These are phyloP conservation scores for Lycium ferocissimum DNA, from an alignment of 257 asterid genomes.

Conservation along the genomic window DNA sequence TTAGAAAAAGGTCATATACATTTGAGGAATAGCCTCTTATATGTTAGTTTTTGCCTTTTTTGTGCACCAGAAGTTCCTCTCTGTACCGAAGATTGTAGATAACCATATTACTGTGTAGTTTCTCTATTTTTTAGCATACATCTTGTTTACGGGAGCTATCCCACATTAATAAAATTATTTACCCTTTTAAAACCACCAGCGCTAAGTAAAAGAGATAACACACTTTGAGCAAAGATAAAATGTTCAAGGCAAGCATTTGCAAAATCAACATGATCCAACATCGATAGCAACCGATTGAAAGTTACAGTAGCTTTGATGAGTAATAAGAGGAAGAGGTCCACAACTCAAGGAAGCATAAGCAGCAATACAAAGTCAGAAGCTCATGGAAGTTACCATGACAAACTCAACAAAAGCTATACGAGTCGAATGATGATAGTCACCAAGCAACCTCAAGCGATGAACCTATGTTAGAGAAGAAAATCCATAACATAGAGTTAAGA, in stretches of 20 bases:
- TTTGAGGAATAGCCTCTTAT: constrained; percentile 5
- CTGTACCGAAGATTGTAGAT: background rate
- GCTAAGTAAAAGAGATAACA: background rate
- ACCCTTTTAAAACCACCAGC: background rate
- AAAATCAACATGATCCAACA: background rate
- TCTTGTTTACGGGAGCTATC: constrained; percentile 5
- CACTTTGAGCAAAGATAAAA: background rate
- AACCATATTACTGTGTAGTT: background rate
- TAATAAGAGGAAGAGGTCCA: background rate
- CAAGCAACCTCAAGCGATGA: constrained; percentile 94
- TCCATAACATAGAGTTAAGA: constrained; percentile 24
- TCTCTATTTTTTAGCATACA: constrained; percentile 3
- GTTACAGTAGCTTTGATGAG: background rate
- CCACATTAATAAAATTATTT: background rate
- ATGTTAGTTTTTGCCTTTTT: background rate
- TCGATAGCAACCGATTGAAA: constrained; percentile 11
- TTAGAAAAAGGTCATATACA: background rate
- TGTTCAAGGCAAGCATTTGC: background rate
- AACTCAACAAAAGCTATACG: constrained; percentile 98
- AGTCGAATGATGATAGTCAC: constrained; percentile 92
- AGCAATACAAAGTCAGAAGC: constrained; percentile 30
- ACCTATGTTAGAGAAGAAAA: constrained; percentile 70
- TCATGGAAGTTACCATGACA: constrained; percentile 67
- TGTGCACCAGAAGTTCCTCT: background rate
- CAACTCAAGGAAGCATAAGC: background rate